Conservation (phyloP, 805 yeast species). For the Hanseniaspora mollemarum region DNA sequence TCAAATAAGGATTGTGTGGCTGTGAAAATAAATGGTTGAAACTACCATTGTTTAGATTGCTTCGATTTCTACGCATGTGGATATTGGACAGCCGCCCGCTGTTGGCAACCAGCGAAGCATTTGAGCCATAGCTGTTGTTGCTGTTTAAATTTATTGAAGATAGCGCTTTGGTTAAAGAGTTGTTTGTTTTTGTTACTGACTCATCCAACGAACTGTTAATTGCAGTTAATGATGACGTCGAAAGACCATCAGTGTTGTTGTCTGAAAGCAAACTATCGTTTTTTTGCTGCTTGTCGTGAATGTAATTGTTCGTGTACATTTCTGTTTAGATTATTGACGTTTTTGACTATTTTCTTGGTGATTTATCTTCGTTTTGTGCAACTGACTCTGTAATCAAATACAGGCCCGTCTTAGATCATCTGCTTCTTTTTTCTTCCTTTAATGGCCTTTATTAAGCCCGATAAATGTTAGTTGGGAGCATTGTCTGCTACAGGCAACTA, state of each 20-base stretch:
- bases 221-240: conserved; percentile 4
- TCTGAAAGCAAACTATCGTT: conserved; percentile 12
- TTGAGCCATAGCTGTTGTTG: neutral
- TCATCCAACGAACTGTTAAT: neutral
- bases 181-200: neutral
- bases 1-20: conserved; percentile 5
- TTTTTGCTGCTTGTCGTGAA: conserved; percentile 12
- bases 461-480: too few species aligned
- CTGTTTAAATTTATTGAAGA: conserved; percentile 4
- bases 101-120: too few species aligned
- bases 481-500: too few species aligned
- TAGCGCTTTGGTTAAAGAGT: conserved; percentile 8
- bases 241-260: neutral
- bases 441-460: too few species aligned
- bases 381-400: too few species aligned
- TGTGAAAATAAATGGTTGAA: neutral
- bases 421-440: too few species aligned
- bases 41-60: neutral
- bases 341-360: too few species aligned
- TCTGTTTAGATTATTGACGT: too few species aligned
- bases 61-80: conserved; percentile 10
- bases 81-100: conserved; percentile 9
- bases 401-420: too few species aligned
- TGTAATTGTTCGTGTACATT: conserved; percentile 13
- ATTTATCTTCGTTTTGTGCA: too few species aligned